A percentile compares a stretch with the other conserved stretches of the same genome.
Evolutionary conservation across 192 early-diverging fungal genomes (phyloP).

Genomic region (Thoreauomyces humboldtii): DNA sequence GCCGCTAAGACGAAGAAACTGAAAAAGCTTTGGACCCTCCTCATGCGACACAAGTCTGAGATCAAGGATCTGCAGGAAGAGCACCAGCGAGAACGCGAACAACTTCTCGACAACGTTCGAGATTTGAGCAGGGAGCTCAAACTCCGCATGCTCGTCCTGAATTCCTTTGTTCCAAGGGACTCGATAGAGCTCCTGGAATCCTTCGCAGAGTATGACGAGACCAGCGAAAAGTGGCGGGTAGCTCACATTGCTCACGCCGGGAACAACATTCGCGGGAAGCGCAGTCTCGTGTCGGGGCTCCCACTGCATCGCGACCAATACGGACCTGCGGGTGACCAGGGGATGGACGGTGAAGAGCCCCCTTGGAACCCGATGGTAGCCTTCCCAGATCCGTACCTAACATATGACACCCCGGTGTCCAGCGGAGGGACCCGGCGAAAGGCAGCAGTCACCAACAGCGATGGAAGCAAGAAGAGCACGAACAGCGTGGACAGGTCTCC

Average conservation of each 20-base stretch:
- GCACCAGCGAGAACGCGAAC: slow-evolving; percentile 56
- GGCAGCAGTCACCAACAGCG: not conserved
- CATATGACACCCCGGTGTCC: slow-evolving; percentile 50
- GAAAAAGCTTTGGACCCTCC: slow-evolving; percentile 55
- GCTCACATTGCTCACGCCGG: slow-evolving; percentile 56
- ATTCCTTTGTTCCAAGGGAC: slow-evolving; percentile 58
- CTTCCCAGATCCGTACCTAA: slow-evolving; percentile 57
- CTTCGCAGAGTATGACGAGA: slow-evolving; percentile 56
- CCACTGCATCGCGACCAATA: slow-evolving; percentile 38
- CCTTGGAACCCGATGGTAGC: slow-evolving; percentile 56
- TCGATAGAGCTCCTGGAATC: slow-evolving; percentile 49
- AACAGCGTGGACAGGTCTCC: not conserved
- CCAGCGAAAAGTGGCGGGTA: slow-evolving; percentile 56
- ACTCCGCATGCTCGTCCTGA: slow-evolving; percentile 54
- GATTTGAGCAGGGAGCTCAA: slow-evolving; percentile 56
- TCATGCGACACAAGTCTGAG: slow-evolving; percentile 53
- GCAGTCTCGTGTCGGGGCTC: slow-evolving; percentile 43
- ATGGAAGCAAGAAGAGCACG: not conserved
- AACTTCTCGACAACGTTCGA: slow-evolving; percentile 58
- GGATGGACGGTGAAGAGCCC: slow-evolving; percentile 32
- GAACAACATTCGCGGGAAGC: slow-evolving; percentile 59
- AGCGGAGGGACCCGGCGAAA: slow-evolving; percentile 2
- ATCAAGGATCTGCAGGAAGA: slow-evolving; percentile 62
- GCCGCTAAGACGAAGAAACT: slow-evolving; percentile 64
- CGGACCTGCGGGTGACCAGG: slow-evolving; percentile 2